Base-by-base conservation (phyloP, 768 basidiomycete genomes). In the Tephrocybe sp. region DNA sequence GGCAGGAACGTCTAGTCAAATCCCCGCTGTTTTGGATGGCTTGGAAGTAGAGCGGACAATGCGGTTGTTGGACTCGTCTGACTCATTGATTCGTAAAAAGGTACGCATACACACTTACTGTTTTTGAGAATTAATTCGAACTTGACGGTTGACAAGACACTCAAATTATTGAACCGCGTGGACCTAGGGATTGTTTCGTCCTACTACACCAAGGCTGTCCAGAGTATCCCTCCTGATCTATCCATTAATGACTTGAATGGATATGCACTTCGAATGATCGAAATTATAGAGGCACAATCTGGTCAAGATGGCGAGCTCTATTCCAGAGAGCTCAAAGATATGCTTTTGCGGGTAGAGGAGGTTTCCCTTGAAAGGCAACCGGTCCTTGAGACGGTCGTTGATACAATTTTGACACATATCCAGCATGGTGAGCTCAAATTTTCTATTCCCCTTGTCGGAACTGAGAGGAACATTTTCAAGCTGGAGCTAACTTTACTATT, bases 1-100 rank as follows among this genome's bases (percentile, higher is more conserved):
- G 90, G 85, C 87, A 6, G 90, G 89, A 11, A 82, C 77, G 8
- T 67, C 63, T 6, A 64, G 73, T 3, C 73, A 75, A 5, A 64
- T 76, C 16, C 74, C 77, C 28, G 70, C 82, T 1, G 67, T 81
- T 8, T 64, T 92, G 38, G 84, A 88, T n/a, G 79, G 72, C 46
- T 79, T 78, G 76, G 89, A 92, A 44, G 89, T 92, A 31, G 84
- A 84, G 43, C 70, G 72, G 27, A 71, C 92, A 18, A 87, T 92
- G 82, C 77, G 75, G 51, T 65, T 87, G 13, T 67, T 92, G 22
- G 77, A 84, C 51, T 82, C 79, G 2, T 64, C 73, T 1, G 90
- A 92, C 61, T 53, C 61, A 8, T 58, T 73, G 24, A 78, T 89
- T 32, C 75, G 87, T 47, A 73, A 64, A 44, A 84, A 75, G 73